Evolutionary conservation across 495 filamentous ascomycete species (phyloP).

Genomic region (Astrothelium subdiscretum): DNA sequence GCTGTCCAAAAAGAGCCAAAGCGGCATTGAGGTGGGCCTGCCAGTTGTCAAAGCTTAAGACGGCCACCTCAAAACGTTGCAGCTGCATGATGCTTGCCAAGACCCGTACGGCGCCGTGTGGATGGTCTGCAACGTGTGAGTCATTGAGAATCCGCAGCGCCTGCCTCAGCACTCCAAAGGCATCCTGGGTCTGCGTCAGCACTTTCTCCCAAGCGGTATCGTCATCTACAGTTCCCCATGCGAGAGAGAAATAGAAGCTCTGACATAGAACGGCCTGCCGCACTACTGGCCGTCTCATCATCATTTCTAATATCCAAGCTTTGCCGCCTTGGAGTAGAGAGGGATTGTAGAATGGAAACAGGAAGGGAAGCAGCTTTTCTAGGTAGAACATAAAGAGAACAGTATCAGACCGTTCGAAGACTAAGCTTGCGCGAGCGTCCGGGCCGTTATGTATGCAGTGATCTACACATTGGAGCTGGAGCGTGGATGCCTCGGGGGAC

Average conservation of each 20-base stretch:
- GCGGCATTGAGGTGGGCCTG: constrained; percentile 38
- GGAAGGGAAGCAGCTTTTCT: constrained; percentile 40
- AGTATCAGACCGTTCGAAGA: constrained; percentile 21
- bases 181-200: constrained; percentile 30
- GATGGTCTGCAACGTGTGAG: constrained; percentile 20
- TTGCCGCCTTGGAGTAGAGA: constrained; percentile 35
- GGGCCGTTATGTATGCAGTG: constrained; percentile 10
- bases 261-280: constrained; percentile 36
- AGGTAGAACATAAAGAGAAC: constrained; percentile 37
- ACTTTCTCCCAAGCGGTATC: constrained; percentile 24
- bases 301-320: constrained; percentile 42
- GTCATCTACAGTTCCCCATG: constrained; percentile 18
- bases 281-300: constrained; percentile 37
- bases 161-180: constrained; percentile 32
- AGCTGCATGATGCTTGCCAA: constrained; percentile 44
- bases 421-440: constrained; percentile 7
- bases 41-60: constrained; percentile 36
- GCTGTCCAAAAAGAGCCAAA: constrained; percentile 35
- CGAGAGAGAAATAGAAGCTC: constrained; percentile 35
- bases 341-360: constrained; percentile 45
- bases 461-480: constrained; percentile 7
- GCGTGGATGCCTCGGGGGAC: constrained; percentile 8
- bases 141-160: constrained; percentile 31
- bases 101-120: constrained; percentile 28
- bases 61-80: constrained; percentile 38